Base-by-base conservation (phyloP, 495 filamentous ascomycete species). In the Xylaria flabelliformis region DNA sequence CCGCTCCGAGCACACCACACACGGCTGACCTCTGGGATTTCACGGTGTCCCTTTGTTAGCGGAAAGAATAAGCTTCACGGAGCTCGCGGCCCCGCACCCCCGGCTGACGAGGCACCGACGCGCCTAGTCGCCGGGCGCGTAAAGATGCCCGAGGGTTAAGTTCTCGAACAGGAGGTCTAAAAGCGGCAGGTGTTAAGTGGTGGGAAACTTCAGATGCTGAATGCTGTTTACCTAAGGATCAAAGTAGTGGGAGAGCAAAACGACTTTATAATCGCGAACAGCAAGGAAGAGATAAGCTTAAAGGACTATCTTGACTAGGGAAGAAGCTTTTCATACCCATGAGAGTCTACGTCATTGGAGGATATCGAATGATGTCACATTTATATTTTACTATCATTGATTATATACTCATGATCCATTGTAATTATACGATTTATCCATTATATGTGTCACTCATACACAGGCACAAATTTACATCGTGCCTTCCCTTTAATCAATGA, bases 401-500 rank as follows among this genome's bases (percentile, higher is more conserved):
- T 42, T 44, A 64, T 64, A 10, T 29, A 26, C 7, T 6, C 17
- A 17, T 62, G 24, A 41, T 41, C 12, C 7, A 8, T 63, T 6
- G 34, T 44, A 63, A 8, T 0, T 63, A 42, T 39, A 63, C 21
- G 56, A 44, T 44, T 19, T 1, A 46, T 26, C 26, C 29, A 44
- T 46, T 51, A 41, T 19, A 26, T 24, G 29, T 9, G 19, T 24
- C 15, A 42, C 1, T 50, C 34, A 34, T 71, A 71, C 32, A 61
- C 7, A 5, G 29, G 39, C 26, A 15, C 29, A 32, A 7, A 19
- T 32, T 9, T 46, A 26, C 58, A 19, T 10, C 10, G 1, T 29
- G 7, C 39, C 17, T 24, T 36, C 2, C 34, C 41, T 41, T 51
- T 76, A 79, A 70, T 79, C 77, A 6, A 79, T 53, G 7, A 72